Conservation (phyloP, 2,329 filamentous ascomycete genomes). For the Calonectria hawksworthii region DNA sequence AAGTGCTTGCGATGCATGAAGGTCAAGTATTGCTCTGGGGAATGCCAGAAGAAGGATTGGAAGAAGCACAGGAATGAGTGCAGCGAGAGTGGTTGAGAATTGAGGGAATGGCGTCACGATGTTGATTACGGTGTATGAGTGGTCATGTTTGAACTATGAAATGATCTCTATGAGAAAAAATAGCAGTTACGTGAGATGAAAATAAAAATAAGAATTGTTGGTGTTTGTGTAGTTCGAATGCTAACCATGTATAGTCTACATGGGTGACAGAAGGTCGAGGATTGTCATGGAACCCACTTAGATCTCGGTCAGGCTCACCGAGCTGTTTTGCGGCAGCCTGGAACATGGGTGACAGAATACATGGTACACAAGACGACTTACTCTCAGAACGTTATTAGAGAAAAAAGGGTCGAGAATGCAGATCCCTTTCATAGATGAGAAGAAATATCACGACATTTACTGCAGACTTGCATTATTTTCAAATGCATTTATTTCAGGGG, state of each 20-base stretch:
- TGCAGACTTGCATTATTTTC: neutral
- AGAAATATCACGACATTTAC: neutral
- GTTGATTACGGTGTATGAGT: neutral
- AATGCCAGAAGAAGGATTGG: constrained; percentile 70
- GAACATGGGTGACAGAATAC: neutral
- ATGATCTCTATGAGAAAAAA: neutral
- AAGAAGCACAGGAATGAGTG: constrained; percentile 64
- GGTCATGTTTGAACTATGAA: neutral
- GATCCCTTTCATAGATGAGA: neutral
- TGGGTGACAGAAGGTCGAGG: constrained; percentile 8
- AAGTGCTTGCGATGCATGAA: constrained; percentile 61
- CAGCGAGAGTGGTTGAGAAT: neutral
- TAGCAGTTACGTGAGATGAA: neutral
- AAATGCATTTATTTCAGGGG: neutral
- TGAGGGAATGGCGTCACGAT: neutral
- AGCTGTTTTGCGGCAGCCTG: constrained; percentile 16
- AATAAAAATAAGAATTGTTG: neutral
- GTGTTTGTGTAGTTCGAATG: neutral
- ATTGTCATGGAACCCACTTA: constrained; percentile 9
- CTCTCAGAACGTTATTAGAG: neutral
- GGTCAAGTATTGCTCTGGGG: constrained; percentile 64
- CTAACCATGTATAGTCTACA: neutral
- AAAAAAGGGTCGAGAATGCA: neutral
- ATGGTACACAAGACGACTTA: neutral
- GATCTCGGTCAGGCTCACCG: constrained; percentile 24